Evolutionary conservation across 2,329 filamentous ascomycete species (phyloP).

Genomic region (Orbilia quercus): DNA sequence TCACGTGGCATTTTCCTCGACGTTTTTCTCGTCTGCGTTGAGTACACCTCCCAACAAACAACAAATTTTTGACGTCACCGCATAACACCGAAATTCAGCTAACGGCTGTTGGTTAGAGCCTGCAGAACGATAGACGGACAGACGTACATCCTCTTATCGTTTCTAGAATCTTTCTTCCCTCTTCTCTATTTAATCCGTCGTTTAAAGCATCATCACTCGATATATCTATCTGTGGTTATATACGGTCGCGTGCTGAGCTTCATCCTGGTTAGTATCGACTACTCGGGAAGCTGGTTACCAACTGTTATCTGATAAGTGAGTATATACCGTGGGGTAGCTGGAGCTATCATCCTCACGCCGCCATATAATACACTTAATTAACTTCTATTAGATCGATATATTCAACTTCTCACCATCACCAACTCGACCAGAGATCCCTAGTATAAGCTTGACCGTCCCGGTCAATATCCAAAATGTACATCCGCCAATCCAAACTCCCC

Average conservation of each 20-base stretch:
- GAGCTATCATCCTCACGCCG: constrained; percentile 24
- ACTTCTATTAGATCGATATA: too few relatives aligned
- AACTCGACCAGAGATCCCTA: too few relatives aligned
- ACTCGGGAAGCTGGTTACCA: background rate
- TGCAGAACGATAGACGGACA: too few relatives aligned
- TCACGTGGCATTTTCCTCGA: constrained; percentile 42
- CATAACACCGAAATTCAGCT: background rate
- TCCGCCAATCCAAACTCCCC: constrained; percentile 87
- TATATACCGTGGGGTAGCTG: constrained; percentile 31
- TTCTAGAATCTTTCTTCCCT: background rate
- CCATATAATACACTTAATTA: constrained; percentile 17
- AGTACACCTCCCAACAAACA: background rate
- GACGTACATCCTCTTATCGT: too few relatives aligned
- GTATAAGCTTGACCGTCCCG: too few relatives aligned
- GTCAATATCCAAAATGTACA: constrained; percentile 75
- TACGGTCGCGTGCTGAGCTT: constrained; percentile 3
- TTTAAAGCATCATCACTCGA: constrained; percentile 10
- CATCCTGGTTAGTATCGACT: background rate
- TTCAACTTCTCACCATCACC: too few relatives aligned
- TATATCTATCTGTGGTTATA: background rate
- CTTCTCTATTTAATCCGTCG: background rate
- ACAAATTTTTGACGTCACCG: constrained; percentile 53
- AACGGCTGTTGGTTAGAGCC: too few relatives aligned
- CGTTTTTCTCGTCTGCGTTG: constrained; percentile 17
- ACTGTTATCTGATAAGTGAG: background rate